Evolutionary conservation across 306 rosid species (phyloP).

Genomic region (Pyrus communis): DNA sequence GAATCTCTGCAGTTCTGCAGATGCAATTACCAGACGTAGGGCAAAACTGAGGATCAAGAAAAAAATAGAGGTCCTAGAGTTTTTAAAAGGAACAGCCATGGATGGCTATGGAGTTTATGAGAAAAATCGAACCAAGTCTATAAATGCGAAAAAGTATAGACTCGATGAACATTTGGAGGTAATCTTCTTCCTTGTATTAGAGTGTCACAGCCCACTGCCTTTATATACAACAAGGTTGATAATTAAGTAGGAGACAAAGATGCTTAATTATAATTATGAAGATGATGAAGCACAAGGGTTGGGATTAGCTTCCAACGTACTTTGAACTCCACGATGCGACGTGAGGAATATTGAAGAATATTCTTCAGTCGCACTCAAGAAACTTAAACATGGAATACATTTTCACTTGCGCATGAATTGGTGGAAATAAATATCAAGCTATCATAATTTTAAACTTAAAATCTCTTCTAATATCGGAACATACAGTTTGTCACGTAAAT

Average conservation of each 20-base stretch:
- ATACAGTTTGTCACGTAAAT: neutral
- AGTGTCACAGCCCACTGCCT: neutral
- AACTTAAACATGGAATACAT: too few species aligned
- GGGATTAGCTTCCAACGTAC: neutral
- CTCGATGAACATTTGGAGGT: neutral
- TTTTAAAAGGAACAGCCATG: neutral
- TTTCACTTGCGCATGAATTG: neutral
- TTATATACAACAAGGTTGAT: neutral
- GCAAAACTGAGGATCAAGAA: neutral
- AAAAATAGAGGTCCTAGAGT: neutral
- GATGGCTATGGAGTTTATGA: neutral
- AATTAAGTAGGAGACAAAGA: neutral
- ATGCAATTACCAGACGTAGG: neutral
- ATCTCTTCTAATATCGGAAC: too few species aligned
- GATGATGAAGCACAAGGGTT: neutral
- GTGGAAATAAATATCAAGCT: fast-evolving
- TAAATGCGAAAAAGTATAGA: neutral
- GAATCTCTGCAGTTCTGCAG: constrained; percentile 12
- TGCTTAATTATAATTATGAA: neutral
- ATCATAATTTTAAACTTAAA: too few species aligned
- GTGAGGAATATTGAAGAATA: neutral
- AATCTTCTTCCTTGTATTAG: neutral
- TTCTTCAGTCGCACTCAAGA: too few species aligned
- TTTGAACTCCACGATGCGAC: neutral
- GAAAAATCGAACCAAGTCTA: neutral